A percentile compares a stretch with the other conserved stretches of the same genome.
Evolutionary conservation across 345 rosid species (phyloP).

Genomic region (Stellera chamaejasme): DNA sequence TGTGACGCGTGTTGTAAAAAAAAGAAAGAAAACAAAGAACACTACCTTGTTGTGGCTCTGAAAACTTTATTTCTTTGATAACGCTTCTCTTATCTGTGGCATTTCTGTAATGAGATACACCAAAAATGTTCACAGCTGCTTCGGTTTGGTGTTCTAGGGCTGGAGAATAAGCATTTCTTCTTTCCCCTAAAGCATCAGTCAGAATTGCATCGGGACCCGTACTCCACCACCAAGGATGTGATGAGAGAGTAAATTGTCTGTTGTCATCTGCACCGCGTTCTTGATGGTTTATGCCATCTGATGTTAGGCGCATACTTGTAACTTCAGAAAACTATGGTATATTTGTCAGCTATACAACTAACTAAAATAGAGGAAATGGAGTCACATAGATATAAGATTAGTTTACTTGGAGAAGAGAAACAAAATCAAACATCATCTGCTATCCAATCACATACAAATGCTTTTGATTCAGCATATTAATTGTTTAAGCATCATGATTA

Average conservation of each 20-base stretch:
- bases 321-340: conserved; percentile 4
- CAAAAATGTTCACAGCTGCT: conserved; percentile 13
- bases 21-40: neutral
- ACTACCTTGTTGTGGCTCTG: conserved; percentile 25
- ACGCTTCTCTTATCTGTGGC: conserved; percentile 8
- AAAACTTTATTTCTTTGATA: conserved; percentile 10
- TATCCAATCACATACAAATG: no score
- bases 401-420: no score
- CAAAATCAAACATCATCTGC: no score
- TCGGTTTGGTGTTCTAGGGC: neutral
- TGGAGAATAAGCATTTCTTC: conserved; percentile 8
- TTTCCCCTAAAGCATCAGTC: conserved; percentile 10
- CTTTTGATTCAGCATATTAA: no score
- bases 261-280: conserved; percentile 11
- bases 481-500: no score
- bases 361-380: neutral
- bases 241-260: conserved; percentile 4
- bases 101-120: conserved; percentile 10
- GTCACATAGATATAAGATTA: no score
- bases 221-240: conserved; percentile 32
- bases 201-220: conserved; percentile 7
- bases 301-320: conserved; percentile 20
- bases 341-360: neutral
- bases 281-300: conserved; percentile 8
- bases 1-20: neutral